Evolutionary conservation across 345 rosid genomes (phyloP), one percentile per base, ranked within the genome.

Genomic region (Zanthoxylum bungeanum): DNA sequence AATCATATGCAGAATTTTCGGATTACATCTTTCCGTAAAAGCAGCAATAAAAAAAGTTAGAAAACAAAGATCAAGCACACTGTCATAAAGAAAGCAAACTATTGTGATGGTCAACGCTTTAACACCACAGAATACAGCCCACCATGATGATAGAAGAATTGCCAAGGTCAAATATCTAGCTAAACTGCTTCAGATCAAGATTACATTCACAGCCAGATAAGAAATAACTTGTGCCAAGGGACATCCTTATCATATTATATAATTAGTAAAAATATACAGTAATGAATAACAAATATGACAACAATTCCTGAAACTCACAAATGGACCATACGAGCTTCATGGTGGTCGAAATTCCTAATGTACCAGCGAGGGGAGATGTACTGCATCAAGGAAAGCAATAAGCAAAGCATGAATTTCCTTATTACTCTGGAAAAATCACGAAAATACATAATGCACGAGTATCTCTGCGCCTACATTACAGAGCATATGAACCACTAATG

Each of bases 331-430:
- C 73, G 84, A 69, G 87, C 85, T 77, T 87, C 81, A 10, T 46
- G 25, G 39, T 81, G 77, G 70, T 90, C 86, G 75, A 94, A 92
- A 75, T 94, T 94, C 55, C 86, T 83, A 70, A 90, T 90, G 74
- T 92, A 94, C 97, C 97, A 94, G 69, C 97, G 93, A 39, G 97
- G 98, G 0, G 89, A 87, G 91, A 88, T 80, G 75, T 73, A 73
- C 97, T 92, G 85, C 62, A 78, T 53, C 49, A 73, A 64, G 49
- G 42, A 75, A 64, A 27, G 60, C 21, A 59, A 57, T 17, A 44
- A 70, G 19, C 37, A 64, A 59, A 0, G 16, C 19, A 59, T 24
- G 63, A 67, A 40, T 24, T 17, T 56, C 50, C 30, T 5, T 61
- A 46, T 24, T 51, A 27, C 66, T 60, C 8, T 21, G 39, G 1